Evolutionary conservation across 2,329 filamentous ascomycete genomes (phyloP), one percentile per base, ranked within the genome.

Genomic region (Sarocladium kiliense): DNA sequence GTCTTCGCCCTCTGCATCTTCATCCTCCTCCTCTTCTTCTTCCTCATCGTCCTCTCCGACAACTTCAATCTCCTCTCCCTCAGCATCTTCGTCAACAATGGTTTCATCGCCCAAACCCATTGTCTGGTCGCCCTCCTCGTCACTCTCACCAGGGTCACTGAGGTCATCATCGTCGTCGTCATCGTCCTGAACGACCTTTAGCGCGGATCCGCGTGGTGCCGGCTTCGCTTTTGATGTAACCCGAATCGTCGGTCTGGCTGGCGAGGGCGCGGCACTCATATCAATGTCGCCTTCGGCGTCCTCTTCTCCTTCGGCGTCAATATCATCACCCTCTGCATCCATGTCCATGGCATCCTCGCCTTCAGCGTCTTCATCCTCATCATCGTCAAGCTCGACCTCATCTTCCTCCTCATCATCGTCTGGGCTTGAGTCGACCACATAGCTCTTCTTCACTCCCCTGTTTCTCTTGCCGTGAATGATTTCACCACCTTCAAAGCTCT

Each of bases 361-460:
- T 30, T 67, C 67, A 0, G 68, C 71, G 7, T 71, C 68, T 18
- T 66, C 67, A 2, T 71, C 73, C 2, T 71, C 72, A 18, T 71
- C 72, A 18, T 70, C 66, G 18, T 70, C 66, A 14, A 65, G 64
- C 25, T 69, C 66, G 11, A 66, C 69, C 9, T 72, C 70, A 9
- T 72, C 72, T 9, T 73, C 67, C 0, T 70, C 72, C 2, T 75
- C 75, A 2, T 74, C 74, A 23, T 75, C 74, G n/a, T 76, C 74
- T 36, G 72, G 74, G 54, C 76, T 77, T 36, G 77, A 80, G 58
- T 83, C 80, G 23, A 85, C 77, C 34, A 82, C 78, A 55, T 84
- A 84, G 60, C 76, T 83, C 69, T 83, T 84, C 68, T 81, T 81
- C 18, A 73, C 74, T 5, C 77, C 78, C 9, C 80, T 75, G 56